Evolutionary conservation across 805 yeast species (phyloP), one percentile per base, ranked within the genome.

Genomic region (Ascoidea tarda): DNA sequence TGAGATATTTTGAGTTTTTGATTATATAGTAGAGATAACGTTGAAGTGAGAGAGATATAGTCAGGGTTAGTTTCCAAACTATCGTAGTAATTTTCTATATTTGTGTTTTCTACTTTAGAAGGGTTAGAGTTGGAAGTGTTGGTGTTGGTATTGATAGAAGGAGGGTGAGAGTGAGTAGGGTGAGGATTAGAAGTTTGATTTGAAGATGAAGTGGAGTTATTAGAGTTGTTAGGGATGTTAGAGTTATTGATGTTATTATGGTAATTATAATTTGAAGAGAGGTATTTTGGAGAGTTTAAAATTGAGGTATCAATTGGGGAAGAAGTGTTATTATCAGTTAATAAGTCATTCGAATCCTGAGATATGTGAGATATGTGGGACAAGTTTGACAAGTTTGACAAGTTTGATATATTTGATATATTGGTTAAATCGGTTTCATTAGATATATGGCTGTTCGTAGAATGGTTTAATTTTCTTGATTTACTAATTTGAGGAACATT

Each of bases 41-140:
- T 51, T 5, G 57, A 52, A 46, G 55, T 52, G 8, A 56, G 51
- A 6, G 54, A 32, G 2, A 56, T 51, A 47, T 56, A 54, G 46
- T 56, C 58, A 2, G 51, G 51, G 45, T 56, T 56, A 16, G 28
- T 31, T 21, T 50, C 49, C 12, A 50, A 16, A 8, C 46, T 31
- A 46, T 50, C 46, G 12, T 21, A 14, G 16, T 16, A 21, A 31
- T 12, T 42, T 8, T 16, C 46, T 8, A 12, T 28, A 8, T 8
- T 16, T 2, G 12, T 42, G 46, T 46, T 46, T 12, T 28, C 16
- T 14, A 2, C 48, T 16, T 12, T 8, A 16, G 32, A 48, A 48
- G 8, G 12, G 44, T 2, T 48, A 48, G 28, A 16, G 16, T n/a
- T 48, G 5, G 12, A 8, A 16, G 46, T 16, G 45, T 28, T 42